Conservation (phyloP, 257 asterid genomes). For the Capsicum pubescens region DNA sequence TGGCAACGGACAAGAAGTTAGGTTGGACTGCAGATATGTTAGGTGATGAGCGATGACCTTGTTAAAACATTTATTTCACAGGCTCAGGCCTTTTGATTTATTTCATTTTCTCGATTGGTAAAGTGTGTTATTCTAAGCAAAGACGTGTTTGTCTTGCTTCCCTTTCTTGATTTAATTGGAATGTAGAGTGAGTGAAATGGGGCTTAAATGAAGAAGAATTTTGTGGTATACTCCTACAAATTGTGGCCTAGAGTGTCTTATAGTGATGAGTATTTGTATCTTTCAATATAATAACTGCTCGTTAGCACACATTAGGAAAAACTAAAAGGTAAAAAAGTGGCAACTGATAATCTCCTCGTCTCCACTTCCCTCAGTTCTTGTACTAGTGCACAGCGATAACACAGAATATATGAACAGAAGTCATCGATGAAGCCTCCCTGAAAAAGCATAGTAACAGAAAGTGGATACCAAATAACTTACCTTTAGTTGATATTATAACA, state of each 20-base stretch:
- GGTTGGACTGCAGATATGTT: conserved; percentile 59
- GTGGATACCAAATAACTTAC: not conserved
- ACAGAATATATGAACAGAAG: conserved; percentile 74
- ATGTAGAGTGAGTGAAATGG: not conserved
- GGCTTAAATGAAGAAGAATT: not conserved
- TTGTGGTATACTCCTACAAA: not conserved
- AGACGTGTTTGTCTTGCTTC: not conserved
- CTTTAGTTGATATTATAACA: not conserved
- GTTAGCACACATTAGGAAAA: not conserved
- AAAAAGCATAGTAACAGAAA: conserved; percentile 22
- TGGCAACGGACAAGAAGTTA: conserved; percentile 64
- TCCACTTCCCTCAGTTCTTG: conserved; percentile 81
- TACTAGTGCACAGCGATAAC: conserved; percentile 84
- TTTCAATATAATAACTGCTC: not conserved
- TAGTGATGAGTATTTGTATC: not conserved
- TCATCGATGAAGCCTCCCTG: conserved; percentile 81
- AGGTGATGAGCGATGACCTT: conserved; percentile 27
- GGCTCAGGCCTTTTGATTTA: not conserved
- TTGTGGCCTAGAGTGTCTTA: too few relatives aligned
- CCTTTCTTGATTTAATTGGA: not conserved
- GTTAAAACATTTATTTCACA: not conserved
- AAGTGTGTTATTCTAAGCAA: not conserved
- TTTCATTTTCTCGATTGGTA: not conserved
- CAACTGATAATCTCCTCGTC: conserved; percentile 60
- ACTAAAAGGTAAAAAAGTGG: not conserved